These are phyloP conservation scores for Rhizoclosmatium globosum DNA, from an alignment of 192 early-diverging fungal species.

Conservation along the genomic window DNA sequence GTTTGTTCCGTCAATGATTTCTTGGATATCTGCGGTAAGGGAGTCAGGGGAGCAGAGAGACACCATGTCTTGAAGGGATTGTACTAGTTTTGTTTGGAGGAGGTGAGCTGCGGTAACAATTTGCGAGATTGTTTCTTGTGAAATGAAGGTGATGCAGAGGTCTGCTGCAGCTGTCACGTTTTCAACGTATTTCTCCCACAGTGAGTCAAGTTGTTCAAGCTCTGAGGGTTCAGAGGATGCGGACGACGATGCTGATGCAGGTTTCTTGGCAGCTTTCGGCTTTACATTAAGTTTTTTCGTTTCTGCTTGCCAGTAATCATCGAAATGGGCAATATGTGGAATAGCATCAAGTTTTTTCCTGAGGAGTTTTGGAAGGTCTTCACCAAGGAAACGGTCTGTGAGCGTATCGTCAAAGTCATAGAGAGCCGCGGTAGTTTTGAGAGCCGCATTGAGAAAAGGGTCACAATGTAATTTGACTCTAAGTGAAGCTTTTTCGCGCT, in stretches of 20 bases:
- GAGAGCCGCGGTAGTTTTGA: conserved; percentile 19
- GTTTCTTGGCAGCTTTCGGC: conserved; percentile 5
- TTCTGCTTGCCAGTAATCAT: not conserved
- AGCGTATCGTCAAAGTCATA: conserved; percentile 16
- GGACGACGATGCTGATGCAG: not conserved
- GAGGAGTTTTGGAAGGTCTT: conserved; percentile 8
- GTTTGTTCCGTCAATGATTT: conserved; percentile 19
- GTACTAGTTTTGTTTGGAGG: not conserved
- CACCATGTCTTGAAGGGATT: conserved; percentile 19
- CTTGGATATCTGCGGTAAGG: not conserved
- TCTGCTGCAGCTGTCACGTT: not conserved
- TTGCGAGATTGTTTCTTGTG: not conserved
- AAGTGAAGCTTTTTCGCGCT: not conserved
- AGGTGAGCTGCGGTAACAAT: conserved; percentile 9
- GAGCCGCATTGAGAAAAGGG: not conserved
- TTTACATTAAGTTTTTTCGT: not conserved
- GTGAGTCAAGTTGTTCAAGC: not conserved
- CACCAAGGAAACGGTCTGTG: conserved; percentile 5
- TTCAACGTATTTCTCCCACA: conserved; percentile 14
- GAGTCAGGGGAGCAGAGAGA: not conserved
- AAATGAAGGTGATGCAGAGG: not conserved
- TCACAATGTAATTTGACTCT: conserved; percentile 16
- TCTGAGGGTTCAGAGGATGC: not conserved
- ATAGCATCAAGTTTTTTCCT: not conserved
- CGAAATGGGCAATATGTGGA: not conserved